These are phyloP conservation scores for Cyamopsis tetragonoloba DNA, from an alignment of 306 rosid genomes.

Conservation along the genomic window DNA sequence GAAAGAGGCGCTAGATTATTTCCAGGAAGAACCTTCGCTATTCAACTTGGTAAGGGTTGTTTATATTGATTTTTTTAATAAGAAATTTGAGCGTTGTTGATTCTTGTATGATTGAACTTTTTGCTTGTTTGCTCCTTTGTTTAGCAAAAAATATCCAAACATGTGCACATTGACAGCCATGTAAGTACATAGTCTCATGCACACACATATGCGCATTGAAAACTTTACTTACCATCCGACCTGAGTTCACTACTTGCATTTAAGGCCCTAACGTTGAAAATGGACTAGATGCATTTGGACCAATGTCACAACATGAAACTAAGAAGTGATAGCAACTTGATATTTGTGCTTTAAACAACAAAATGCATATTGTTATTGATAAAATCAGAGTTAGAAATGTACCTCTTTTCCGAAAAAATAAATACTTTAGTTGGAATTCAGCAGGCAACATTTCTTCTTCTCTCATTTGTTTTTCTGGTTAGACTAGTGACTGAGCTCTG, in stretches of 20 bases:
- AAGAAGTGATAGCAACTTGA: not conserved
- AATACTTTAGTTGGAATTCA: not conserved
- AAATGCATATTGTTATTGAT: not conserved
- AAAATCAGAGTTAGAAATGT: not conserved
- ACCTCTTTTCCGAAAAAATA: not conserved
- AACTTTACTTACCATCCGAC: not conserved
- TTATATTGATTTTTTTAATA: not conserved
- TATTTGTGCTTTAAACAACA: not conserved
- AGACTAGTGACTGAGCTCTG: not conserved
- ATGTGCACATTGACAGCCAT: not conserved
- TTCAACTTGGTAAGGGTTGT: slow-evolving; percentile 59
- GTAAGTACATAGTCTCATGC: not conserved
- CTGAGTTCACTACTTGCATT: not conserved
- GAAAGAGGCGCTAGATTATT: slow-evolving; percentile 81
- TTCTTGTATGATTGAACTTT: not conserved
- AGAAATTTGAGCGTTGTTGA: not conserved
- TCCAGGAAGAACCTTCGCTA: slow-evolving; percentile 61
- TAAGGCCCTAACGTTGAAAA: not conserved
- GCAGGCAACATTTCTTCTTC: not conserved
- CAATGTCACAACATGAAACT: not conserved
- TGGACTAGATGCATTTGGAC: not conserved
- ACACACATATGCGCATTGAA: not conserved
- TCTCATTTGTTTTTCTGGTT: not conserved
- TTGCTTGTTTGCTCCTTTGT: not conserved
- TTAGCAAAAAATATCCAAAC: not conserved